Evolutionary conservation across 139 green algal genomes (phyloP), one percentile per base, ranked within the genome.

Genomic region (Chlorella sp.): DNA sequence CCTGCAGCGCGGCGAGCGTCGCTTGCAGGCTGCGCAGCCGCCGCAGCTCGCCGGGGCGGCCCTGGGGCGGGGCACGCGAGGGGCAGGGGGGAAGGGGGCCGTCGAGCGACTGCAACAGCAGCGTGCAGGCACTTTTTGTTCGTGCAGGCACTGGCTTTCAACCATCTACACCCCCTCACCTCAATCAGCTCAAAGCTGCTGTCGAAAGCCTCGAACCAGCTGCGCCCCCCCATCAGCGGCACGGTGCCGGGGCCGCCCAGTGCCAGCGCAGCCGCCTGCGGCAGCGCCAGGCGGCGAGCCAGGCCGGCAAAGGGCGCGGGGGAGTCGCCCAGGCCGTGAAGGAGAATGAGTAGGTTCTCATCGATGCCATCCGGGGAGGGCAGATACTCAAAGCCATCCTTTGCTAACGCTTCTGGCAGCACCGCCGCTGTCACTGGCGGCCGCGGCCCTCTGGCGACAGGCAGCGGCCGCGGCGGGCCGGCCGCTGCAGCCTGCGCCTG

Each of bases 251-350:
- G 76, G 0, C 79, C 83, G 7, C 71, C 55, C 61, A 88, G 67
- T 19, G 79, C 79, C 66, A 87, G 61, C n/a, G 65, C 67, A 1
- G 79, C 75, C 0, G 83, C 85, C 71, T 83, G 73, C 9, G 83
- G 83, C 53, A 87, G 76, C 46, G 45, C 41, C 79, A 87, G 79
- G 8, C 46, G 66, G 9, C 51, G 35, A 1, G 83, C 83, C 12
- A 87, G 76, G 5, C 33, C 42, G 33, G 71, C 71, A 71, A 79
- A 86, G n/a, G 77, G 35, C 5, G 53, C 41, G 1, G 81, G 77
- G 1, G n/a, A 77, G 56, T 84, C 82, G 0, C 83, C 83, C 14
- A 88, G 61, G 1, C 83, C 83, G 68, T 88, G 83, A 11, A 86
- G 33, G 40, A 88, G 67, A 45, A 88, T 43, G 62, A 86, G 55